Conservation (phyloP, 768 basidiomycete genomes). For the Roridomyces roridus region DNA sequence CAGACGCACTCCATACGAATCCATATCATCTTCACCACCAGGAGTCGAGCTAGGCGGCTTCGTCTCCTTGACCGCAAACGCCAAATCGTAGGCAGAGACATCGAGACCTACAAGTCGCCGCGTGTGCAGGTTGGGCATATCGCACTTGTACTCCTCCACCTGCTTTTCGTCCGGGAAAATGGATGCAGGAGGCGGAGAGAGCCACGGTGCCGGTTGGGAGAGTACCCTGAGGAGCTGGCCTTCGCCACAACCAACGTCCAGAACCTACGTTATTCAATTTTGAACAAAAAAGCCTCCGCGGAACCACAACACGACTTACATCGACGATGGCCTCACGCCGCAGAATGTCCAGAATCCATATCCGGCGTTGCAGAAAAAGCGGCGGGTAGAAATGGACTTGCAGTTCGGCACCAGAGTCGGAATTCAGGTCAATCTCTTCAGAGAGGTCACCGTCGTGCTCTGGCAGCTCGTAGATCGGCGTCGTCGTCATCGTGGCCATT, state of each 20-base stretch:
- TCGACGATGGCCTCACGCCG: conserved; percentile 60
- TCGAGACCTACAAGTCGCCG: conserved; percentile 73
- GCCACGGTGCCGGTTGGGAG: conserved; percentile 78
- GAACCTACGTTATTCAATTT: conserved; percentile 50
- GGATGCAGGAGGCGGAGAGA: conserved; percentile 46
- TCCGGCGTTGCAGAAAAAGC: conserved; percentile 68
- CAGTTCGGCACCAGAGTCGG: conserved; percentile 37
- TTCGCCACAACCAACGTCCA: conserved; percentile 88
- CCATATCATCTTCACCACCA: conserved; percentile 29
- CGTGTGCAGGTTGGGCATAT: conserved; percentile 64
- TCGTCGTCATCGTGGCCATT: conserved; percentile 6
- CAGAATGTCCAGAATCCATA: conserved; percentile 73
- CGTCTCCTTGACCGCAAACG: conserved; percentile 55
- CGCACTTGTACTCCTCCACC: conserved; percentile 40
- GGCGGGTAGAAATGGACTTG: conserved; percentile 73
- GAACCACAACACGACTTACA: conserved; percentile 36
- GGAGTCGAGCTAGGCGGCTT: conserved; percentile 44
- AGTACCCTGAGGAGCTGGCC: conserved; percentile 75
- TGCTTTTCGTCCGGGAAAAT: conserved; percentile 37
- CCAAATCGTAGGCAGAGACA: conserved; percentile 58
- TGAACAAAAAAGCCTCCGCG: conserved; percentile 2
- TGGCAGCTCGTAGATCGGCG: conserved; percentile 15
- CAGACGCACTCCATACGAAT: conserved; percentile 33
- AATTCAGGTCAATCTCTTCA: conserved; percentile 21
- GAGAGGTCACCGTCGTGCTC: conserved; percentile 20